phyloP scores from a whole-genome alignment of 306 rosid genomes.

The Fagus crenata region DNA sequence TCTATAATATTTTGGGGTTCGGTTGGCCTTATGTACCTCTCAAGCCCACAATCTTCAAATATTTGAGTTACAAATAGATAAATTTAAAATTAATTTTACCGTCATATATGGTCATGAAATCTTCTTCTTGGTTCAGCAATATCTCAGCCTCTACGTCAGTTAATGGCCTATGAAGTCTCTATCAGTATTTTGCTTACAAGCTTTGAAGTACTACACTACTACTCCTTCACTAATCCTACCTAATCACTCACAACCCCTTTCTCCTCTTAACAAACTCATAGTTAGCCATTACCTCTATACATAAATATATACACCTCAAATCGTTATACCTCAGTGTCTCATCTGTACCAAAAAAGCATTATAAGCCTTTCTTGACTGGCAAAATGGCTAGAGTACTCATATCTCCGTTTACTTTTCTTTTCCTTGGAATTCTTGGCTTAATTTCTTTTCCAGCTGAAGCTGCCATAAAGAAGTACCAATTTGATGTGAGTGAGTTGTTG shows the following conservation, averaged over 20 bases:
- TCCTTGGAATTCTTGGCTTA: constrained; percentile 44
- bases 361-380: constrained; percentile 26
- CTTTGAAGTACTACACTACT: constrained; percentile 45
- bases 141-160: constrained; percentile 69
- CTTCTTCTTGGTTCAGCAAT: constrained; percentile 37
- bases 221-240: constrained; percentile 41
- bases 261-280: constrained; percentile 27
- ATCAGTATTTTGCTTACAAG: constrained; percentile 65
- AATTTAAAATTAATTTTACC: neutral
- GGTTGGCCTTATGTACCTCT: constrained; percentile 35
- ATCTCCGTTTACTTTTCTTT: constrained; percentile 29
- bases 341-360: constrained; percentile 13
- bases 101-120: constrained; percentile 11
- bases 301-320: constrained; percentile 36
- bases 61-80: neutral
- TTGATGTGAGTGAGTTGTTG: constrained; percentile 59
- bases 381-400: constrained; percentile 35
- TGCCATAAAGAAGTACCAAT: constrained; percentile 69
- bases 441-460: constrained; percentile 62
- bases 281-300: constrained; percentile 23
- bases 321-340: constrained; percentile 29
- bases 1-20: neutral
- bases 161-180: constrained; percentile 53
- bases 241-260: constrained; percentile 22
- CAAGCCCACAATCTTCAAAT: neutral